phyloP scores from a whole-genome alignment of 2,329 filamentous ascomycete species.

The Neopestalotiopsis sp. region DNA sequence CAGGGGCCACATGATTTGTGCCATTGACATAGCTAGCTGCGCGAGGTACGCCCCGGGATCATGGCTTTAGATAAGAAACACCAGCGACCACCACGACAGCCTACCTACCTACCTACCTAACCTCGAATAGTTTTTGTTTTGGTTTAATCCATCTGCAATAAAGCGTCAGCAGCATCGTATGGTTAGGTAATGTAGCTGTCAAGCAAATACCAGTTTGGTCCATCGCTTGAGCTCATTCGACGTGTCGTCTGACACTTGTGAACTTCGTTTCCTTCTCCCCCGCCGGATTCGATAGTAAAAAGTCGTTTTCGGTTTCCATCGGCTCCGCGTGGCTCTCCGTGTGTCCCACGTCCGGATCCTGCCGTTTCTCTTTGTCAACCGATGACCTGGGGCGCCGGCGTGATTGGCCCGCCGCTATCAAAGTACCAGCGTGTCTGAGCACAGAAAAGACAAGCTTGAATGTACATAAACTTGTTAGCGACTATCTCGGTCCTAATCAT shows the following conservation, averaged over 20 bases:
- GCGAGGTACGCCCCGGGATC: not conserved
- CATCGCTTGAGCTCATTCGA: not conserved
- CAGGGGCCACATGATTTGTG: not conserved
- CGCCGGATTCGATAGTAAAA: not conserved
- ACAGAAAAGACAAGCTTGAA: not conserved
- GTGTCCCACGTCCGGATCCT: not conserved
- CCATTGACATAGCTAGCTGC: not conserved
- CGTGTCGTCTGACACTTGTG: not conserved
- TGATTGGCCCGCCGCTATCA: slow-evolving; percentile 8
- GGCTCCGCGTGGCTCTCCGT: slow-evolving; percentile 8
- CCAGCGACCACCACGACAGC: not conserved
- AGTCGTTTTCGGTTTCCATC: slow-evolving; percentile 15
- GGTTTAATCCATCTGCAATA: too few relatives aligned
- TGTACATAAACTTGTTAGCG: not conserved
- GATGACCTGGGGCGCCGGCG: not conserved
- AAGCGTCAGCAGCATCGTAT: not conserved
- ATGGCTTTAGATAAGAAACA: not conserved
- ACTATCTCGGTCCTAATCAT: not conserved
- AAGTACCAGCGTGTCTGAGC: not conserved
- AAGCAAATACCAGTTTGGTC: not conserved
- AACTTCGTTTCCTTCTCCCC: not conserved
- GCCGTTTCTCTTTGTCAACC: slow-evolving; percentile 18
- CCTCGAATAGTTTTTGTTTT: not conserved
- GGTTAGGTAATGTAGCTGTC: not conserved
- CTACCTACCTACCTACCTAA: too few relatives aligned